phyloP scores from a whole-genome alignment of 306 rosid genomes.

The Clitoria ternatea region DNA sequence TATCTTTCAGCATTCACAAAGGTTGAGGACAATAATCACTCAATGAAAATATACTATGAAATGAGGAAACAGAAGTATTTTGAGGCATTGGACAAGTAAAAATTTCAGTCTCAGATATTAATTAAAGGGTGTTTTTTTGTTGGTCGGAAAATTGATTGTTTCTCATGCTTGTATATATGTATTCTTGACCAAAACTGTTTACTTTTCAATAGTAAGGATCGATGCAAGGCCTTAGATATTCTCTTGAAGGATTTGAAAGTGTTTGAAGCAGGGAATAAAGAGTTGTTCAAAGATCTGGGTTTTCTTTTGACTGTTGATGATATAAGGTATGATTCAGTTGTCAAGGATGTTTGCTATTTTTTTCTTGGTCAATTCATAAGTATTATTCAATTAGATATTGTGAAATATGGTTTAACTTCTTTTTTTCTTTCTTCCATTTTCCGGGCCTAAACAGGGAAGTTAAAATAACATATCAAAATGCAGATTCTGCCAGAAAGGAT shows the following conservation, averaged over 20 bases:
- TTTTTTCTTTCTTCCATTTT: background rate
- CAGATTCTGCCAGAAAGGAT: constrained; percentile 13
- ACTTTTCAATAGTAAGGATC: constrained; percentile 19
- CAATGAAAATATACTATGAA: constrained; percentile 39
- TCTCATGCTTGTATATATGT: background rate
- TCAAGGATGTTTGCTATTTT: no score
- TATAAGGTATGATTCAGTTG: constrained; percentile 24
- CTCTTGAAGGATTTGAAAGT: constrained; percentile 30
- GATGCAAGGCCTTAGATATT: constrained; percentile 19
- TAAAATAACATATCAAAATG: constrained; percentile 10
- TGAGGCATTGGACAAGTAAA: constrained; percentile 48
- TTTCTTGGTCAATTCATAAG: no score
- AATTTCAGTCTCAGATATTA: background rate
- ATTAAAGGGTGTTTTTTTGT: background rate
- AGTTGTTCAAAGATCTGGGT: constrained; percentile 1
- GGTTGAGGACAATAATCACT: constrained; percentile 20
- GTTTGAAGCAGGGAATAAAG: background rate
- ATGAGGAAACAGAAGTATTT: constrained; percentile 40
- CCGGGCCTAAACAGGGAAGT: constrained; percentile 16
- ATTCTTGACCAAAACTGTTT: background rate
- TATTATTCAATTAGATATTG: background rate
- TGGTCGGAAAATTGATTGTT: background rate
- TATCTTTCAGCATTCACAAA: constrained; percentile 16
- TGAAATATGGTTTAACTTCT: background rate
- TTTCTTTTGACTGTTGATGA: background rate